Percentiles rank a stretch among this genome's conserved stretches.
Conservation (phyloP, 2,329 filamentous ascomycete species). For the Aspergillus intermedius region DNA sequence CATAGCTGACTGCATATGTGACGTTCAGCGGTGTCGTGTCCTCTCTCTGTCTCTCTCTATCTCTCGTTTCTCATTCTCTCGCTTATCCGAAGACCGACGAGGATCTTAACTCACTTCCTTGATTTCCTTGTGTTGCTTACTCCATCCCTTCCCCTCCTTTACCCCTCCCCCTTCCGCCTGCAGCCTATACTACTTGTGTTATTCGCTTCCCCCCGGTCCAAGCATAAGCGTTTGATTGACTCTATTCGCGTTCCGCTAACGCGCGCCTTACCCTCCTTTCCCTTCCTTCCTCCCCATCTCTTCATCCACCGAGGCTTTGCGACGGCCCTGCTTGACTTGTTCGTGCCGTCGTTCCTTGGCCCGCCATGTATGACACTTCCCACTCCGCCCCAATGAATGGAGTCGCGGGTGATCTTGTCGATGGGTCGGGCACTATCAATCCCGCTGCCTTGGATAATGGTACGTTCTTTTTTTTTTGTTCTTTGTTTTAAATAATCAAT, state of each 20-base stretch:
- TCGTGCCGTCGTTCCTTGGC: conserved; percentile 20
- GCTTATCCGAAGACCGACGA: too few species aligned
- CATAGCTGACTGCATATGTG: background rate
- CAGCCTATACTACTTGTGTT: background rate
- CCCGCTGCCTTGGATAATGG: conserved; percentile 78
- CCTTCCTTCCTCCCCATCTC: background rate
- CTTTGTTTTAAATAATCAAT: conserved; percentile 2
- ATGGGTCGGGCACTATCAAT: conserved; percentile 85
- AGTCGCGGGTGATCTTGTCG: conserved; percentile 46
- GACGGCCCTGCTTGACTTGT: conserved; percentile 19
- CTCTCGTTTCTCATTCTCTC: background rate
- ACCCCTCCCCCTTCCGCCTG: background rate
- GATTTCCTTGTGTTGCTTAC: background rate
- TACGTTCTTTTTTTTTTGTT: conserved; percentile 45
- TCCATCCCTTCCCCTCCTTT: background rate
- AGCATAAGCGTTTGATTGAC: background rate
- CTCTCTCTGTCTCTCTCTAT: background rate
- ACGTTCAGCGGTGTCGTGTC: background rate
- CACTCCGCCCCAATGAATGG: conserved; percentile 60
- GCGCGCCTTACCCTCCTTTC: background rate
- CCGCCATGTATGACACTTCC: conserved; percentile 43
- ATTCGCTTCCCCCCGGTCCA: background rate
- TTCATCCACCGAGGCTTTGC: conserved; percentile 15
- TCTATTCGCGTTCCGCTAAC: background rate
- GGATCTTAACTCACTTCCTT: background rate